Evolutionary conservation across 225 moss, liverwort and hornwort genomes (phyloP).

Genomic region (Straminergon stramineum): DNA sequence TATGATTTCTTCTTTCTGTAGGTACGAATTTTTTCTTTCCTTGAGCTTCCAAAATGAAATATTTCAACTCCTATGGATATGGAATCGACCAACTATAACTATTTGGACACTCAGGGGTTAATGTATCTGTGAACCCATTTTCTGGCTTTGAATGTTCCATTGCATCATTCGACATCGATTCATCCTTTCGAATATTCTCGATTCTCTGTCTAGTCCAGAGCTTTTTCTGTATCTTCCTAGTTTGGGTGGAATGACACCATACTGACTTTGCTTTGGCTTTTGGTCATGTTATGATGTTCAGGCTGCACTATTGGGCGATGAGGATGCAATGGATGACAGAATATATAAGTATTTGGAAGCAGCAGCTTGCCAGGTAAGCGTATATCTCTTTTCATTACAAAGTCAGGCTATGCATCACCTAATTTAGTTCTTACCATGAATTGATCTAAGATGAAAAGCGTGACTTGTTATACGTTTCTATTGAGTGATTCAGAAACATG

Average conservation of each 20-base stretch:
- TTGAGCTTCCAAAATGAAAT: background rate
- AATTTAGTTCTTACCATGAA: background rate
- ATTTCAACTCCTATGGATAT: background rate
- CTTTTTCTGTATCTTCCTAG: background rate
- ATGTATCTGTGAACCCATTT: background rate
- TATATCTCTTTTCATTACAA: background rate
- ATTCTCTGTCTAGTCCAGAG: background rate
- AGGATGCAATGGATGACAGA: slow-evolving; percentile 73
- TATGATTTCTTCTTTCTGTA: background rate
- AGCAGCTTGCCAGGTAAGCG: slow-evolving; percentile 79
- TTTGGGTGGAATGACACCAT: background rate
- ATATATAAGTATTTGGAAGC: slow-evolving; percentile 70
- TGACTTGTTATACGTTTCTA: background rate
- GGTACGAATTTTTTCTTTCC: background rate
- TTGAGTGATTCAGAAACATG: slow-evolving; percentile 61
- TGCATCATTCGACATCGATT: background rate
- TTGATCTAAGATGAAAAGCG: background rate
- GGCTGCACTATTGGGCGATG: slow-evolving; percentile 66
- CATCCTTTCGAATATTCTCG: background rate
- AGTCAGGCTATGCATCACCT: background rate
- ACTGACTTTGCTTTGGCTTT: background rate
- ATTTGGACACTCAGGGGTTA: background rate
- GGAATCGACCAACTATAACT: background rate
- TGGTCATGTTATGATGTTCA: slow-evolving; percentile 13
- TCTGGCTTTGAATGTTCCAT: background rate